phyloP scores from a whole-genome alignment of 495 filamentous ascomycete genomes.

The Xylaria cubensis region DNA sequence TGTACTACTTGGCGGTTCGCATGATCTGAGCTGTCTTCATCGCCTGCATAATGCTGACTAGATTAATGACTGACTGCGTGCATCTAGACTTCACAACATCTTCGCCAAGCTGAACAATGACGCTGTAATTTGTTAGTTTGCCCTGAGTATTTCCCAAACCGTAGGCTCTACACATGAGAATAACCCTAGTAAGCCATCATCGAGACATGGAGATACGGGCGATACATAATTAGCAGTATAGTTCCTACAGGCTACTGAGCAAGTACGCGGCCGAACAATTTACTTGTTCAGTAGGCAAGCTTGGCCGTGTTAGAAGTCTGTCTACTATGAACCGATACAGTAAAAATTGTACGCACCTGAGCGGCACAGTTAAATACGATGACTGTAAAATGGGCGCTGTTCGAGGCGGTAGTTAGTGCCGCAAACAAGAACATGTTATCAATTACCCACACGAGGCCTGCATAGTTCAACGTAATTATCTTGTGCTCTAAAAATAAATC shows the following conservation, averaged over 20 bases:
- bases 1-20: background rate
- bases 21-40: background rate
- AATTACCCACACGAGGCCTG: slow-evolving; percentile 15
- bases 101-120: background rate
- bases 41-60: background rate
- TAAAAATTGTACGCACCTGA: background rate
- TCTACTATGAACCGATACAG: background rate
- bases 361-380: slow-evolving; percentile 15
- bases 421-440: background rate
- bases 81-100: background rate
- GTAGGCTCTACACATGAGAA: background rate
- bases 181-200: background rate
- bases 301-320: background rate
- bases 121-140: background rate
- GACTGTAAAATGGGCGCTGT: background rate
- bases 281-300: background rate
- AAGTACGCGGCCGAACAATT: too few relatives aligned
- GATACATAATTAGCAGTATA: background rate
- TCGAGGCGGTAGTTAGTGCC: background rate
- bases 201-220: background rate
- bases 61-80: background rate
- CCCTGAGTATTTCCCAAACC: background rate
- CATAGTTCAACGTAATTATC: background rate
- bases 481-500: slow-evolving; percentile 14
- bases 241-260: background rate